Percentiles rank a stretch among this genome's conserved stretches.
These are phyloP conservation scores for Colletotrichum sp. DNA, from an alignment of 2,329 filamentous ascomycete species.

Conservation along the genomic window DNA sequence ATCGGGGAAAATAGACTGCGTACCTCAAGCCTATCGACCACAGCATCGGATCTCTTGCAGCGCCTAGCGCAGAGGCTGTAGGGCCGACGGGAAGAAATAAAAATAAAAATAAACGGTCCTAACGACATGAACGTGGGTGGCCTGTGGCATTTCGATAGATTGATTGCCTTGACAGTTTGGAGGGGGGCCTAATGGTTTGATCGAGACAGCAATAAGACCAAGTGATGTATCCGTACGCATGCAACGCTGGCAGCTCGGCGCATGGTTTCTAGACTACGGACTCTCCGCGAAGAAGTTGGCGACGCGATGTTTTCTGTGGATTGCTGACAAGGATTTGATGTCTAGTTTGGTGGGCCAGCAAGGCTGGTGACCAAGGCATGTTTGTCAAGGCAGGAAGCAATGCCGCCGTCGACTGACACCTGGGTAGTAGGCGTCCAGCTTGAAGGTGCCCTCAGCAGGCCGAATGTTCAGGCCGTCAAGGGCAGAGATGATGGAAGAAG, in stretches of 20 bases:
- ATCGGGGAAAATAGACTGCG: conserved; percentile 5
- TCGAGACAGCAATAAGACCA: neutral
- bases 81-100: neutral
- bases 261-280: neutral
- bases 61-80: neutral
- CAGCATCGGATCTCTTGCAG: neutral
- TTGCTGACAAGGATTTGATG: neutral
- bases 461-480: neutral
- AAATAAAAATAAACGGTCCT: neutral
- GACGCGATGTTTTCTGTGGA: neutral
- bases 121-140: neutral
- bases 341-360: neutral
- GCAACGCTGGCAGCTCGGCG: neutral
- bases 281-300: neutral
- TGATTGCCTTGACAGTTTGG: neutral
- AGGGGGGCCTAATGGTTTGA: neutral
- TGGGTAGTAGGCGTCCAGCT: neutral
- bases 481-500: neutral
- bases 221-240: neutral
- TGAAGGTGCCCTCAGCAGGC: neutral
- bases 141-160: neutral
- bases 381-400: neutral
- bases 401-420: neutral
- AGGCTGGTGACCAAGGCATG: neutral
- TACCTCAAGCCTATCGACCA: conserved; percentile 1